phyloP scores from a whole-genome alignment of 108 stramenopile species.

The Mediolabrus comicus region DNA sequence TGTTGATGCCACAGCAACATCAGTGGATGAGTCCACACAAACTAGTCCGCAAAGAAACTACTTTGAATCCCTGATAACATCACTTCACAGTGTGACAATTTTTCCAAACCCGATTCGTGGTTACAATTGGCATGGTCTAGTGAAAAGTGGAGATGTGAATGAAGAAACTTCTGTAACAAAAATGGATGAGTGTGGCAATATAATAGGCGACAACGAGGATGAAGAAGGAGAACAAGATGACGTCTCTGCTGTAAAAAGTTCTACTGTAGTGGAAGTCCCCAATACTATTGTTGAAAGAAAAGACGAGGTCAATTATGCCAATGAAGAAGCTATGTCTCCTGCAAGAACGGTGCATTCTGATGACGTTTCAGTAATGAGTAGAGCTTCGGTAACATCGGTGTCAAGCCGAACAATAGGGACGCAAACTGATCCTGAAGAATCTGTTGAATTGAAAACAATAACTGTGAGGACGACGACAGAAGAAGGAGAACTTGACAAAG shows the following conservation, averaged over 20 bases:
- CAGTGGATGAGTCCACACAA: not conserved
- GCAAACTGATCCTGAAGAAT: constrained; percentile 2
- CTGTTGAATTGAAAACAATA: not conserved
- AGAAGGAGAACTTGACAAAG: not conserved
- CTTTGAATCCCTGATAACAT: constrained; percentile 14
- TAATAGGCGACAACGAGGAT: not conserved
- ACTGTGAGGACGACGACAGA: constrained; percentile 3
- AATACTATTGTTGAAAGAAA: not conserved
- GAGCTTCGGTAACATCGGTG: not conserved
- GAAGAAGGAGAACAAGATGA: not conserved
- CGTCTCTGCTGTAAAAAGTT: not conserved
- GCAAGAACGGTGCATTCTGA: constrained; percentile 1
- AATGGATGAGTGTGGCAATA: not conserved
- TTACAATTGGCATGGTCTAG: constrained; percentile 36
- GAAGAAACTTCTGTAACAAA: constrained; percentile 13
- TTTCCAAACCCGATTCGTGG: constrained; percentile 45
- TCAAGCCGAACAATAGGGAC: constrained; percentile 19
- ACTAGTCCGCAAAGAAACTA: not conserved
- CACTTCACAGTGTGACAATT: constrained; percentile 34
- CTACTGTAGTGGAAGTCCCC: not conserved
- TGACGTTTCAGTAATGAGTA: constrained; percentile 2
- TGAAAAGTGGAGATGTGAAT: constrained; percentile 34
- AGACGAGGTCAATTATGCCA: not conserved
- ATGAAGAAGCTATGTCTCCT: not conserved
- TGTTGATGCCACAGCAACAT: not conserved